A percentile compares a stretch with the other conserved stretches of the same genome.
phyloP scores from a whole-genome alignment of 202 grass and related monocot species.

The Digitaria exilis region DNA sequence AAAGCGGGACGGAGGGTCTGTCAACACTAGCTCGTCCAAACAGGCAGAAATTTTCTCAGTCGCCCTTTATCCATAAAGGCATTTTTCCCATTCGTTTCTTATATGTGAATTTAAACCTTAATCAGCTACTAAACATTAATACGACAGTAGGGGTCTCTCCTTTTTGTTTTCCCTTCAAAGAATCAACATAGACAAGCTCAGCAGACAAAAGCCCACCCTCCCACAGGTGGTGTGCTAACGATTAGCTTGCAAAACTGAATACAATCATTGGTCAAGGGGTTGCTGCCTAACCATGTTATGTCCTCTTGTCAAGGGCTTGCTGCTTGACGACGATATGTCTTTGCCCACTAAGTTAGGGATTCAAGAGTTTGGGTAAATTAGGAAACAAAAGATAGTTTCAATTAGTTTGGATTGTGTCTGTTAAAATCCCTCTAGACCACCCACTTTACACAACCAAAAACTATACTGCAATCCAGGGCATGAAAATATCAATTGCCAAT shows the following conservation, averaged over 20 bases:
- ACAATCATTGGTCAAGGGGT: not conserved
- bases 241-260: slow-evolving; percentile 10
- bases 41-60: not conserved
- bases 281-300: not conserved
- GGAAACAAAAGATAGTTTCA: not conserved
- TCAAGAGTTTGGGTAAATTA: not conserved
- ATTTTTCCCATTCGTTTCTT: not conserved
- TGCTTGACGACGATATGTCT: not conserved
- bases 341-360: not conserved
- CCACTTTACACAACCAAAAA: not conserved
- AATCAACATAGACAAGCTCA: not conserved
- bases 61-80: not conserved
- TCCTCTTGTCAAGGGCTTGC: not conserved
- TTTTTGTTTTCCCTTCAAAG: not conserved
- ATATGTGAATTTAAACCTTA: not conserved
- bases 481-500: not conserved
- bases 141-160: not conserved
- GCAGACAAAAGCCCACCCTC: not conserved
- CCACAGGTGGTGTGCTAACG: not conserved
- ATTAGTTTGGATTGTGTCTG: slow-evolving; percentile 5
- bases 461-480: not conserved
- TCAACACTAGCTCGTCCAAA: not conserved
- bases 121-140: not conserved
- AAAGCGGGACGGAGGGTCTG: too few relatives aligned
- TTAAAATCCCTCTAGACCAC: not conserved